Base-by-base conservation (phyloP, 352 stramenopile species). In the Phytophthora tubulina region DNA sequence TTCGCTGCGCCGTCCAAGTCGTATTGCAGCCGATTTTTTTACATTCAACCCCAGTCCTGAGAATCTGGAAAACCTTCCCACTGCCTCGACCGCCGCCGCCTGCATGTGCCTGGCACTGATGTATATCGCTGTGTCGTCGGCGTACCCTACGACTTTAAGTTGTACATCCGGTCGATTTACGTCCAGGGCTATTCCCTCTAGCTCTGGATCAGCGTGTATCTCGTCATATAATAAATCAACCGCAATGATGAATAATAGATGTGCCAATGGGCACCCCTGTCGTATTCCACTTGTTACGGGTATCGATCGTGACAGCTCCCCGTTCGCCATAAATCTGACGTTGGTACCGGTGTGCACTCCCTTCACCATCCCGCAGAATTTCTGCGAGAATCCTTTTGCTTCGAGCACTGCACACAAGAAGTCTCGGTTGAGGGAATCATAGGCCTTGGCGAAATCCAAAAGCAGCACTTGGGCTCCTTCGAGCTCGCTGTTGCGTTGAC, bases 221-320 rank as follows among this genome's bases (percentile, higher is more conserved):
- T 46, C 33, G 3, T 51, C 21, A 31, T 64, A 64, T n/a, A 55
- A 2, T 6, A 51, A 15, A 11, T 64, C 56, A 5, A 46, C 9
- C 3, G 56, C 38, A 1, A 59, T n/a, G 5, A 67, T 51, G 9
- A 51, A 59, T 3, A 63, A 14, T 5, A 59, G 14, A 1, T 46
- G 59, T 4, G 59, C 48, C 4, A 67, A 27, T 3, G 59, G 49
- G 36, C 59, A 67, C 4, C 36, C 59, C n/a, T 67, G 49, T 1
- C 59, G 21, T 2, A 67, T 67, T 9, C 59, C 48, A 45, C 48
- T 59, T 5, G 46, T 53, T 3, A 67, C 38, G 13, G 3, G 1
- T 13, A 67, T 1, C 6, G 27, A 4, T 4, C 17, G 3, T 14
- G 46, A 67, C 2, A 21, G 11, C 1, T 4, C 10, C 0, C 30